Evolutionary conservation across 139 green algal genomes (phyloP).

Genomic region (Chlorella sp.): DNA sequence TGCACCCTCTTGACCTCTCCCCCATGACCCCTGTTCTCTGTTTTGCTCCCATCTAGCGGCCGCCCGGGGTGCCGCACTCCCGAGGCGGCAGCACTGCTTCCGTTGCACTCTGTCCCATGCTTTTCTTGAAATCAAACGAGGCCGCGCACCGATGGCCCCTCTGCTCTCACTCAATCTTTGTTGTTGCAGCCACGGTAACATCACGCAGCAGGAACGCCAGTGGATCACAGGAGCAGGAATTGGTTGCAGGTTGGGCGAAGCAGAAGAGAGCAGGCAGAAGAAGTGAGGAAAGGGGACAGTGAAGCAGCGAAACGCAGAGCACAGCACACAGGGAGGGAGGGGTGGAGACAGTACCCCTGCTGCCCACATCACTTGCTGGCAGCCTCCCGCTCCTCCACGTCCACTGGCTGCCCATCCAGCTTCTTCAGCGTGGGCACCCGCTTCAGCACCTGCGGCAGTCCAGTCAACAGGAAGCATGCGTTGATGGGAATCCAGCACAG

Average conservation of each 20-base stretch:
- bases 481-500: too few species aligned
- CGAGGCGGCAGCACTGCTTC: neutral
- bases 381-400: constrained; percentile 84
- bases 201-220: neutral
- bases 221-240: neutral
- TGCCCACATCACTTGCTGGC: constrained; percentile 32
- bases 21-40: neutral
- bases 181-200: neutral
- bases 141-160: neutral
- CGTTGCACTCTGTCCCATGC: neutral
- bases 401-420: constrained; percentile 89
- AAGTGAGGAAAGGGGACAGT: too few species aligned
- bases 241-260: neutral
- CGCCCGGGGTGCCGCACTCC: neutral
- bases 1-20: neutral
- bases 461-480: neutral
- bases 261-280: neutral
- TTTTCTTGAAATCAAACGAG: neutral
- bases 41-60: neutral
- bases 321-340: neutral
- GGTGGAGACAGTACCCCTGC: too few species aligned
- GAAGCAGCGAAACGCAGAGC: neutral
- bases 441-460: constrained; percentile 72
- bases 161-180: neutral
- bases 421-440: constrained; percentile 90